Base-by-base conservation (phyloP, 257 asterid genomes). In the Plantago major region DNA sequence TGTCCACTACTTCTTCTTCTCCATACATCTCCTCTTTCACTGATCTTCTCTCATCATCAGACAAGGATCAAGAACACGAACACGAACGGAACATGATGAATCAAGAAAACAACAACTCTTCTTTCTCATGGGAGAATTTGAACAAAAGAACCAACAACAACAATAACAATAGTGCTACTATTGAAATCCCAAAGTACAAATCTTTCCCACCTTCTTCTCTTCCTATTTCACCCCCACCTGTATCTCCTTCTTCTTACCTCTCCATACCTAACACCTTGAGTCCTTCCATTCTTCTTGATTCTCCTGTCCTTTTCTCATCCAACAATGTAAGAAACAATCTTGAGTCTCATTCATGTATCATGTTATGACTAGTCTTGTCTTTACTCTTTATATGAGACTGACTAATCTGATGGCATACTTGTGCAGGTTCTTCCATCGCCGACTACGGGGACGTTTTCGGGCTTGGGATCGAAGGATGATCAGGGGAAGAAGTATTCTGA, bases 171-270 rank as follows among this genome's bases (percentile, higher is more conserved):
- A n/a, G n/a, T n/a, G n/a, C n/a, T 33, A 64, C 6, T 12, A 48
- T 37, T 42, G 63, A 55, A 42, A 40, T 68, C 2, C 82, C 83
- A n/a, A 83, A 72, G 56, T 68, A 71, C 65, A 83, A 80, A 47
- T 79, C 90, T 5, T 80, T 75, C 64, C 71, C 92, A 13, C 89
- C 94, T 13, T 64, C 85, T 68, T 66, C 89, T 8, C 46, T 83
- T 7, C 92, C 89, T 7, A 6, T 83, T 3, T 87, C 92, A 5
- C 86, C 95, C 11, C 73, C 86, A 0, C 95, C 93, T 0, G 49
- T 76, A 50, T 88, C 98, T 7, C 94, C 98, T 42, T 83, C 98
- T 6, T 78, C 98, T 1, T 90, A 75, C 46, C 83, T 84, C 22
- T 60, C 84, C 1, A 68, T 86, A 10, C 97, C 95, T 11, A 73